A percentile compares a stretch with the other conserved stretches of the same genome.
These are phyloP conservation scores for Russula sp. DNA, from an alignment of 768 basidiomycete species.

Conservation along the genomic window DNA sequence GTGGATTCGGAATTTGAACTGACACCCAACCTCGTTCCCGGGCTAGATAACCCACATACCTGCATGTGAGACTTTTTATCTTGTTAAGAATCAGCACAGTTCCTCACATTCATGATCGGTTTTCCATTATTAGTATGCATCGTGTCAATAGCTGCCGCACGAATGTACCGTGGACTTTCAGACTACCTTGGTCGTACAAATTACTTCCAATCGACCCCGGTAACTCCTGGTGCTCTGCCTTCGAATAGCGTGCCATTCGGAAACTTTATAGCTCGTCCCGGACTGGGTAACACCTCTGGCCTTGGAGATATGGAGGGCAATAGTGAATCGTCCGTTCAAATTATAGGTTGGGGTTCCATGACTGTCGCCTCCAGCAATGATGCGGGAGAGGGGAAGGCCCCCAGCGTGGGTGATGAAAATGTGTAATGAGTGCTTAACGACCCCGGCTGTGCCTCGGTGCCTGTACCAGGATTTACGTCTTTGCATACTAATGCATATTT, in stretches of 20 bases:
- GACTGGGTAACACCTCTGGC: not conserved
- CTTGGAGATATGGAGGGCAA: not conserved
- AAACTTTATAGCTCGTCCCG: not conserved
- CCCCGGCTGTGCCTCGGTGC: not conserved
- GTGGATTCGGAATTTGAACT: not conserved
- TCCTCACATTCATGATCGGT: not conserved
- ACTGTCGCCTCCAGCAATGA: not conserved
- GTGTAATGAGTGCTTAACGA: not conserved
- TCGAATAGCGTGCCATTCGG: not conserved
- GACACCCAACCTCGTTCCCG: not conserved
- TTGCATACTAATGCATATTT: not conserved
- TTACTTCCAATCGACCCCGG: not conserved
- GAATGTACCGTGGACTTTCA: not conserved
- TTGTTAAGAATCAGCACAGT: not conserved
- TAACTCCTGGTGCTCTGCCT: not conserved
- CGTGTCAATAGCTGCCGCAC: not conserved
- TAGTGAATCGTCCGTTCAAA: not conserved
- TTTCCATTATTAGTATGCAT: not conserved
- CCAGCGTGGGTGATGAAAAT: not conserved
- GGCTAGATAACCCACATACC: not conserved
- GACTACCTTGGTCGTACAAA: not conserved
- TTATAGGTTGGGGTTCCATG: not conserved
- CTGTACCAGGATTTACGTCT: not conserved
- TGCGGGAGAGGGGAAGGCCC: not conserved
- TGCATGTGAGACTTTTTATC: not conserved